phyloP scores from a whole-genome alignment of 306 rosid genomes.

The Senna tora region DNA sequence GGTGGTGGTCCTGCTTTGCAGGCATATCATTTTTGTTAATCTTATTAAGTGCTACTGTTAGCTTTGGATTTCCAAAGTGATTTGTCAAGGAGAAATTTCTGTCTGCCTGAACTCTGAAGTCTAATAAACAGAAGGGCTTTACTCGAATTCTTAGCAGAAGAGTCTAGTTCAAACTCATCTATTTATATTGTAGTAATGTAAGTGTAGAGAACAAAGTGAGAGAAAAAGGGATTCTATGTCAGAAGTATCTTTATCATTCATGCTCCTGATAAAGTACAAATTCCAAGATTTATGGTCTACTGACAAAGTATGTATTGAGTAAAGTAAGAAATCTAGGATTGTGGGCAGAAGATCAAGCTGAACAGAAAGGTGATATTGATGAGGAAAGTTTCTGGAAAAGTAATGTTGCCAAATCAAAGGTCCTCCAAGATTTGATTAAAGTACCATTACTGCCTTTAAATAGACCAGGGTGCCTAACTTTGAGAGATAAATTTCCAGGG shows the following conservation, averaged over 20 bases:
- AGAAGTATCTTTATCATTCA: background rate
- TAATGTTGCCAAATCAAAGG: background rate
- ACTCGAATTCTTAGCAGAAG: background rate
- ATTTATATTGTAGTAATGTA: background rate
- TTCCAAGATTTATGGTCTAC: background rate
- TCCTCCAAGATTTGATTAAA: background rate
- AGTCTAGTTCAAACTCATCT: background rate
- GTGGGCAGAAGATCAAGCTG: too few relatives aligned
- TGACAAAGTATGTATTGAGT: background rate
- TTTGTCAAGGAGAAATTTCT: background rate
- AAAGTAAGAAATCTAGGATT: background rate
- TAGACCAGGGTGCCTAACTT: background rate
- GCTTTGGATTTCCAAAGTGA: background rate
- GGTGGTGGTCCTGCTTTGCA: slow-evolving; percentile 7
- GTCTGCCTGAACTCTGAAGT: background rate
- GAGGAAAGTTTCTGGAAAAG: background rate
- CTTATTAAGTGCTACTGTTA: background rate
- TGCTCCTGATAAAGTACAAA: background rate
- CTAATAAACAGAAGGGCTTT: background rate
- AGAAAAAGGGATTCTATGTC: background rate
- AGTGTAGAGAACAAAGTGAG: background rate
- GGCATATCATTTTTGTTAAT: background rate
- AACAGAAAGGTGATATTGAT: background rate
- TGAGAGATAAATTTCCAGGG: background rate
- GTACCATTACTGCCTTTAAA: background rate